These are phyloP conservation scores for Lentinula guzmanii DNA, from an alignment of 768 basidiomycete genomes.

Conservation along the genomic window DNA sequence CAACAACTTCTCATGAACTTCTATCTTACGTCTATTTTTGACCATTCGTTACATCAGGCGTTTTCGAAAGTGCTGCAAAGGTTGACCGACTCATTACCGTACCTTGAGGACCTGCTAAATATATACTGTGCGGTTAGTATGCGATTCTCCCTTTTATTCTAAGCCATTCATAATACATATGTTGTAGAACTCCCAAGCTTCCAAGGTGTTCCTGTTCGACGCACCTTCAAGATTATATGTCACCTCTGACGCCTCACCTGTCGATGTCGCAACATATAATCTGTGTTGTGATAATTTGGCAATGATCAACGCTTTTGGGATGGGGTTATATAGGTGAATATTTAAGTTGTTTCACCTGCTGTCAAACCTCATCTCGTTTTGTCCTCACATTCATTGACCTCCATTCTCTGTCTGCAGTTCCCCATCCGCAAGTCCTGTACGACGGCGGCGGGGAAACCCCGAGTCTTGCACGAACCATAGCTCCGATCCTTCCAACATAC, in stretches of 20 bases:
- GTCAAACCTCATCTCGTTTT: background rate
- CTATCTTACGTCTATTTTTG: conserved; percentile 89
- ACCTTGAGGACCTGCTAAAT: conserved; percentile 83
- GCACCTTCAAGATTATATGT: conserved; percentile 50
- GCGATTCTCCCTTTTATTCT: background rate
- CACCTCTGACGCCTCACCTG: conserved; percentile 88
- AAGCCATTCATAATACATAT: background rate
- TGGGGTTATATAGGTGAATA: conserved; percentile 70
- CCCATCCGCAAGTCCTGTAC: conserved; percentile 11
- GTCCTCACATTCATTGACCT: background rate
- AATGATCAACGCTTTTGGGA: conserved; percentile 60
- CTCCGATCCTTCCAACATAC: background rate
- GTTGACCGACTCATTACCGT: conserved; percentile 77
- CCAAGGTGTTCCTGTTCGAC: conserved; percentile 94
- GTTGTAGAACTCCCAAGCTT: conserved; percentile 78
- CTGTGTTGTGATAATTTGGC: conserved; percentile 30
- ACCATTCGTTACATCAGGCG: conserved; percentile 87
- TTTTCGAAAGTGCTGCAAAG: conserved; percentile 89
- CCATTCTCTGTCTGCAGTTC: conserved; percentile 9
- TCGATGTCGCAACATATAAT: conserved; percentile 79
- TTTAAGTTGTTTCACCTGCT: background rate
- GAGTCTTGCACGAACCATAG: background rate
- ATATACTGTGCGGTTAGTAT: conserved; percentile 63
- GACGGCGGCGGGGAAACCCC: conserved; percentile 2
- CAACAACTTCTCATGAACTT: conserved; percentile 76